Evolutionary conservation across 2,329 filamentous ascomycete species (phyloP).

Genomic region (Pseudocercospora cruenta): DNA sequence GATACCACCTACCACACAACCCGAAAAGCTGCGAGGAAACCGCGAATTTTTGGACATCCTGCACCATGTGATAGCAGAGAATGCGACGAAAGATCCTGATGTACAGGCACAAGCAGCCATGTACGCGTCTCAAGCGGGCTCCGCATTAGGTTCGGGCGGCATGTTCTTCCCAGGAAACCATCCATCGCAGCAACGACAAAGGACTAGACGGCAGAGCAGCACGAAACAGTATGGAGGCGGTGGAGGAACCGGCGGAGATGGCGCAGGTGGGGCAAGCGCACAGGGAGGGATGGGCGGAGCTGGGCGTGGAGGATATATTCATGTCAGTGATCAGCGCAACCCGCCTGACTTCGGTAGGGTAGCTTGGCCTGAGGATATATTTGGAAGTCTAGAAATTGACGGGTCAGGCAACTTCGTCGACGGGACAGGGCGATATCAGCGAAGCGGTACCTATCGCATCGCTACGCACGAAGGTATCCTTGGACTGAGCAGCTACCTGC

Average conservation of each 20-base stretch:
- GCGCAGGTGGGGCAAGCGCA: conserved; percentile 59
- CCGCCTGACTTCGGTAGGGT: conserved; percentile 68
- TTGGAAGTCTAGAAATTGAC: conserved; percentile 67
- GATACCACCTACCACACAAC: conserved; percentile 55
- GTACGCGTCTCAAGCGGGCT: conserved; percentile 62
- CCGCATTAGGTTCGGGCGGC: conserved; percentile 56
- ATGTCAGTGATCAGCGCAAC: conserved; percentile 63
- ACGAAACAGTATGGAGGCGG: conserved; percentile 39
- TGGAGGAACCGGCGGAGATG: conserved; percentile 49
- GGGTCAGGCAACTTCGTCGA: conserved; percentile 60
- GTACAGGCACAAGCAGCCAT: conserved; percentile 62
- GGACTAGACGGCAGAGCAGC: conserved; percentile 24
- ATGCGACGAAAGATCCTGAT: conserved; percentile 60
- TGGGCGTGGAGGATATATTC: conserved; percentile 64
- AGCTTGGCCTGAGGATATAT: conserved; percentile 68
- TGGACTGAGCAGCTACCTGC: conserved; percentile 39
- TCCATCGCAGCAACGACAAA: conserved; percentile 34
- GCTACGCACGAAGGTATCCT: conserved; percentile 63
- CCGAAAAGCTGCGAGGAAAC: conserved; percentile 61
- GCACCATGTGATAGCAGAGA: conserved; percentile 57
- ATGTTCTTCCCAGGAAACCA: conserved; percentile 46
- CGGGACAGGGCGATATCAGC: conserved; percentile 61
- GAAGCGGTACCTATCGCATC: conserved; percentile 64
- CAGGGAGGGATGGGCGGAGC: conserved; percentile 63
- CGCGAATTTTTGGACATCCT: conserved; percentile 59